Conservation (phyloP, 345 rosid genomes). For the Populus davidiana region DNA sequence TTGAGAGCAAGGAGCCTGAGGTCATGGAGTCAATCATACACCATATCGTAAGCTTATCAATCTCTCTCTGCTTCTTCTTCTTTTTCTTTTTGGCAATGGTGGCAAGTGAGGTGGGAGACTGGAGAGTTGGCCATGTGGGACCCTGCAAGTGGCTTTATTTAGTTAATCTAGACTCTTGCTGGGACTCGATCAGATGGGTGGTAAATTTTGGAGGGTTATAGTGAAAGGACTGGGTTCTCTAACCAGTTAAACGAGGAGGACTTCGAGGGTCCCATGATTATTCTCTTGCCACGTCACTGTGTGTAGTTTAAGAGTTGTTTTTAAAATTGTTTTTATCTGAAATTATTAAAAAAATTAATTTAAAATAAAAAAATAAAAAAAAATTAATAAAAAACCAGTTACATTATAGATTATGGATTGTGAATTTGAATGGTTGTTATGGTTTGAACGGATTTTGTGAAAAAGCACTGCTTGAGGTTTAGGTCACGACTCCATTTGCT, state of each 20-base stretch:
- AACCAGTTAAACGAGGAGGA: background rate
- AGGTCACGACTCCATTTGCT: too few relatives aligned
- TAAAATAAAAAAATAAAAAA: too few relatives aligned
- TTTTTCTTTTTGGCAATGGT: background rate
- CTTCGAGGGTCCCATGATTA: background rate
- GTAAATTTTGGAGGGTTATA: background rate
- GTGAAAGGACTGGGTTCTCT: background rate
- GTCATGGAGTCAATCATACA: background rate
- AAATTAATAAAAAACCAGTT: too few relatives aligned
- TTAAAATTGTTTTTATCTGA: too few relatives aligned
- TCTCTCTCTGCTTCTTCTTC: background rate
- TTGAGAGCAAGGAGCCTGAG: background rate
- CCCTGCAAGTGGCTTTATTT: background rate
- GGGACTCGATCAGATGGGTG: background rate
- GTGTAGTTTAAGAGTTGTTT: too few relatives aligned
- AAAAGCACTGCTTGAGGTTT: too few relatives aligned
- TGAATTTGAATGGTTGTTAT: too few relatives aligned
- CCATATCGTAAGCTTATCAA: background rate
- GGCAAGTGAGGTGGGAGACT: background rate
- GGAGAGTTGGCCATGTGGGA: background rate
- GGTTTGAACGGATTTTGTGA: too few relatives aligned
- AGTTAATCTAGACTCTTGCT: background rate
- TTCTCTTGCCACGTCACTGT: background rate
- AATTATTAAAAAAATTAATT: too few relatives aligned
- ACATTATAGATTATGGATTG: too few relatives aligned